These are phyloP conservation scores for Poronia punctata DNA, from an alignment of 495 filamentous ascomycete genomes.

Conservation along the genomic window DNA sequence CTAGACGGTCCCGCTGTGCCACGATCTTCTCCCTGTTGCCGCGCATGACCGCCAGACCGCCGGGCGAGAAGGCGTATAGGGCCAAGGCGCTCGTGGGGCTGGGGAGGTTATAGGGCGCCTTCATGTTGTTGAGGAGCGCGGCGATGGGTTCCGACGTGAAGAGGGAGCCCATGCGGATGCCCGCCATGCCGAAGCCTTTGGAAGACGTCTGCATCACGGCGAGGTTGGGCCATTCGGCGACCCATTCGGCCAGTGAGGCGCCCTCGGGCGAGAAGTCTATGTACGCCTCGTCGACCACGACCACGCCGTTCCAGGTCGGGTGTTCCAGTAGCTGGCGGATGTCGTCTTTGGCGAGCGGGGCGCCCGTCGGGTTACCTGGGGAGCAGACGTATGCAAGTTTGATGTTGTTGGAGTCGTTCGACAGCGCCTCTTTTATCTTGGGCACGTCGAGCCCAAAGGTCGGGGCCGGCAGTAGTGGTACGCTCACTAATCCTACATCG, in stretches of 20 bases:
- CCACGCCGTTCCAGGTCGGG: constrained; percentile 90
- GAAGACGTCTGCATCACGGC: constrained; percentile 97
- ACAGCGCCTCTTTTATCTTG: constrained; percentile 58
- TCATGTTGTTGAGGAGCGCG: constrained; percentile 74
- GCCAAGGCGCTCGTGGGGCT: constrained; percentile 81
- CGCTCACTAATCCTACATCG: constrained; percentile 77
- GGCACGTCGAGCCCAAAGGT: constrained; percentile 64
- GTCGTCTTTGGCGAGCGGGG: constrained; percentile 68
- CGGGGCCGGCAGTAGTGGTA: constrained; percentile 57
- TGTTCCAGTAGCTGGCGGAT: constrained; percentile 70
- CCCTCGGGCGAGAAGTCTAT: constrained; percentile 84
- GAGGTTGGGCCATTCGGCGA: constrained; percentile 87
- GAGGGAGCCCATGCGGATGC: constrained; percentile 69
- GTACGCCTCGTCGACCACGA: constrained; percentile 93
- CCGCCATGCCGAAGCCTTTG: constrained; percentile 93
- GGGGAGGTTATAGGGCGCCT: constrained; percentile 92
- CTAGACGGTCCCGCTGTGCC: constrained; percentile 65
- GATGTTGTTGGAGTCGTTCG: constrained; percentile 53
- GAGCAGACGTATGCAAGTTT: constrained; percentile 90
- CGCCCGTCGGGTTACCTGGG: constrained; percentile 87
- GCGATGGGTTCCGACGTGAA: constrained; percentile 57
- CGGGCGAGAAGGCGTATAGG: constrained; percentile 55
- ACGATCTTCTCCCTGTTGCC: constrained; percentile 60
- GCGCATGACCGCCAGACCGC: constrained; percentile 65
- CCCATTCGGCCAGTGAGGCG: constrained; percentile 85